Base-by-base conservation (phyloP, 805 yeast species). In the Candida vartiovaarae region DNA sequence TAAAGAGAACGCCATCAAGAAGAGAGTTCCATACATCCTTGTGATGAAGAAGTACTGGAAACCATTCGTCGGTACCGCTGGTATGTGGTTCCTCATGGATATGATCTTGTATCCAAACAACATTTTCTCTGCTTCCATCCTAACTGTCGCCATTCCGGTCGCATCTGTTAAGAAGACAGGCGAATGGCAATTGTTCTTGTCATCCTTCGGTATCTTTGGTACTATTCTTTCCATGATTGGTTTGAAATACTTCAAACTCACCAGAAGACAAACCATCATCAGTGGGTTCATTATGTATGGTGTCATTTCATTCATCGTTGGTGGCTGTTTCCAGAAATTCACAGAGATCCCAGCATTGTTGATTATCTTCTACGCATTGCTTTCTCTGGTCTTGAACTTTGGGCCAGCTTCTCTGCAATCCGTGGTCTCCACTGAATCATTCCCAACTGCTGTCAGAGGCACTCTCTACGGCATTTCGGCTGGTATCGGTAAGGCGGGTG, bases 91-190 rank as follows among this genome's bases (percentile, higher is more conserved):
- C 65, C 66, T 75, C 51, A 75, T 76, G 57, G 84, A 80, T 63
- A 77, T 80, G 47, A 80, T 77, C 53, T 73, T 79, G 47, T 80
- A 79, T 58, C 84, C 84, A 38, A 77, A 77, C 60, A 80, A 81
- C 64, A 71, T 80, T 28, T 77, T 77, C 62, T 70, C 76, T 24
- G 62, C 65, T 26, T 67, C 74, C 36, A 74, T 78, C 48, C 67
- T 75, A 39, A 47, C 69, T 26, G 64, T 65, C 39, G 71, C 74
- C 32, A 63, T 71, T 52, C 63, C 66, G 20, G 60, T 60, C 4
- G 48, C 58, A 4, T 49, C 50, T 3, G 6, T 47, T 25, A 44
- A 38, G 34, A 45, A 31, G 38, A 36, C 42, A 4, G 48, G 48
- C 29, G 51, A 47, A 30, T 45, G 46, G 48, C 46, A 44, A 35